Base-by-base conservation (phyloP, 768 basidiomycete species). In the Boletus fagicola region DNA sequence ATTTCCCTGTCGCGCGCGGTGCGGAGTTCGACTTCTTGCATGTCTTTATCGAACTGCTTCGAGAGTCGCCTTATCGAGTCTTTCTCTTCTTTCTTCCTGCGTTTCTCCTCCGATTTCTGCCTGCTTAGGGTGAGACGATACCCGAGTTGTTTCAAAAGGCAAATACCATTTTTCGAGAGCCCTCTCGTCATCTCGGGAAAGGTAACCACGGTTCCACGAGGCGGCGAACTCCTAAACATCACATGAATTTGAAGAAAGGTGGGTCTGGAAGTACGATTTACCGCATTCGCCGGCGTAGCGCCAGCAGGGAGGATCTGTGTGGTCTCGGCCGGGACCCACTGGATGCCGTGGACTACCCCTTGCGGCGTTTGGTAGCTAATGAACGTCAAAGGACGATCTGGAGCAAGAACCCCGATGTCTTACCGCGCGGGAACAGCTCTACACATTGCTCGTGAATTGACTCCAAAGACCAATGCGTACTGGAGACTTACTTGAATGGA, bases 371-470 rank as follows among this genome's bases (percentile, higher is more conserved):
- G 83, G 74, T 92, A 92, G 65, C 90, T 91, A 59, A 38, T 44
- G 59, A 45, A 46, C 44, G 54, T 63, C 36, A 62, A 57, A 55
- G 42, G 39, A 49, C 31, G 53, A 56, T 42, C 51, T 22, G 13
- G 33, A 26, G 42, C 31, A 20, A 20, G n/a, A 15, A 53, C 16
- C 13, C 33, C n/a, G 22, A 38, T 51, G 44, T 71, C 75, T 52
- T 68, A 88, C 90, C 87, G 90, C 39, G 88, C 88, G 56, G 85
- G 72, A 40, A 89, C 85, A 54, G 88, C 88, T 74, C 88, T 90
- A 56, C 50, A 57, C n/a, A 59, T 62, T 56, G 55, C 55, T 53
- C 49, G 49, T 65, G 56, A 65, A 49, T 58, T 20, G 44, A 42
- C 44, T 54, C 53, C 52, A 53, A 49, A 33, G 39, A 48, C 16